Evolutionary conservation across 139 green algal genomes (phyloP).

Genomic region (Chlamydomonas eustigma): DNA sequence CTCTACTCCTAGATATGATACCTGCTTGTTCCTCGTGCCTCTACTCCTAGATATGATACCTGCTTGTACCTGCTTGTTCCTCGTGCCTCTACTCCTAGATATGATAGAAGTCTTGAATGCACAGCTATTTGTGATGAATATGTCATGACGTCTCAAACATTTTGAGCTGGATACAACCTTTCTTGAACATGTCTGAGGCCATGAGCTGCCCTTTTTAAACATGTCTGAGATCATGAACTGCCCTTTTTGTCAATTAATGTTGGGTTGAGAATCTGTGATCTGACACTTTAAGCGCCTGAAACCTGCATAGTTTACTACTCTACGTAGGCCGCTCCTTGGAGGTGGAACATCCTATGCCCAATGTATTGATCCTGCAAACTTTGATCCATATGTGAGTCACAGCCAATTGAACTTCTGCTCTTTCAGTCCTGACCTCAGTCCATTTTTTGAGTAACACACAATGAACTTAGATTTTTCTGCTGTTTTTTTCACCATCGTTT

Average conservation of each 20-base stretch:
- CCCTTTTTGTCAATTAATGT: neutral
- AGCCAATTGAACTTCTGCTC: neutral
- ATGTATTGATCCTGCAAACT: constrained; percentile 45
- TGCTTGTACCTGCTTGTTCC: too few species aligned
- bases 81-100: too few species aligned
- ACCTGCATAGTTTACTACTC: neutral
- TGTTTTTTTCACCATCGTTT: neutral
- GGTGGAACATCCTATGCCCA: constrained; percentile 17
- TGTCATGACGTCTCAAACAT: neutral
- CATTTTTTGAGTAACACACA: neutral
- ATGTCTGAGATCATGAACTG: neutral
- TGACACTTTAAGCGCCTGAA: neutral
- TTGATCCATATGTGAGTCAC: constrained; percentile 18
- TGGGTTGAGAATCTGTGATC: neutral
- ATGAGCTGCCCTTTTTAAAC: too few species aligned
- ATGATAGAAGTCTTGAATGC: too few species aligned
- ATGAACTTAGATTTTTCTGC: neutral
- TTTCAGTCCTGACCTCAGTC: neutral
- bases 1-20: too few species aligned
- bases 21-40: too few species aligned
- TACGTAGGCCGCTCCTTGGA: neutral
- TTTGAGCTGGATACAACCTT: neutral
- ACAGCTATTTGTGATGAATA: too few species aligned
- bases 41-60: too few species aligned
- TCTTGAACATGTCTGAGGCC: neutral